Percentiles rank a stretch among this genome's conserved stretches.
Evolutionary conservation across 106 monocot species (phyloP).

Genomic region (Platanthera zijinensis): DNA sequence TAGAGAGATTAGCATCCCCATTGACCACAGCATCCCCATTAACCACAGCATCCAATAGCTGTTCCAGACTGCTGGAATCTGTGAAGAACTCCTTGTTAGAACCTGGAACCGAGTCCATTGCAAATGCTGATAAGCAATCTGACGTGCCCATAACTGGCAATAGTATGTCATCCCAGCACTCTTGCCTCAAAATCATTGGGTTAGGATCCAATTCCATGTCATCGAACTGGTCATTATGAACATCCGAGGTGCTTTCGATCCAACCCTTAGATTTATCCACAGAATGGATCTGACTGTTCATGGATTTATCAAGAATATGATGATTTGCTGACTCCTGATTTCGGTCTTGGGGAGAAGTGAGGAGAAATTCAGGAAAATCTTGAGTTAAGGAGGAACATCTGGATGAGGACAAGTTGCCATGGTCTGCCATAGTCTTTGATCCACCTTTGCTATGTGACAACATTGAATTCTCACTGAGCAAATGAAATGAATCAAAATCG

Average conservation of each 20-base stretch:
- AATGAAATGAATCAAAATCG: conserved; percentile 1
- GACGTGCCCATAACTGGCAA: conserved; percentile 14
- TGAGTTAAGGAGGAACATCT: conserved; percentile 7
- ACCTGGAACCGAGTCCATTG: conserved; percentile 1
- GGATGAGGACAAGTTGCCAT: conserved; percentile 7
- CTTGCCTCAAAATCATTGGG: conserved; percentile 15
- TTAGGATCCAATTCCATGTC: conserved; percentile 49
- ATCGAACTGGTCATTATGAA: conserved; percentile 43
- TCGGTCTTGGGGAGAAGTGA: conserved; percentile 5
- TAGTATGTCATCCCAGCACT: conserved; percentile 47
- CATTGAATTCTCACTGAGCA: neutral
- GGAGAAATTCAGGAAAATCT: conserved; percentile 8
- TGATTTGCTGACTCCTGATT: conserved; percentile 2
- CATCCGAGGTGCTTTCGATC: conserved; percentile 9
- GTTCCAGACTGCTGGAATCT: conserved; percentile 30
- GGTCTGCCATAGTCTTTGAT: neutral
- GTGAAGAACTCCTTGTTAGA: conserved; percentile 21
- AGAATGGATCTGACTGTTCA: conserved; percentile 5
- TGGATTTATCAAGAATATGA: neutral
- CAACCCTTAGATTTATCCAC: neutral
- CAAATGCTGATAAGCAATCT: conserved; percentile 24
- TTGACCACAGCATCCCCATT: conserved; percentile 18
- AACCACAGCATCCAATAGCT: conserved; percentile 29
- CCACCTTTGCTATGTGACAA: conserved; percentile 3
- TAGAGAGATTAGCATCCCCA: conserved; percentile 20